A percentile compares a stretch with the other conserved stretches of the same genome.
phyloP scores from a whole-genome alignment of 2,329 filamentous ascomycete species.

The Fonsecaea erecta region DNA sequence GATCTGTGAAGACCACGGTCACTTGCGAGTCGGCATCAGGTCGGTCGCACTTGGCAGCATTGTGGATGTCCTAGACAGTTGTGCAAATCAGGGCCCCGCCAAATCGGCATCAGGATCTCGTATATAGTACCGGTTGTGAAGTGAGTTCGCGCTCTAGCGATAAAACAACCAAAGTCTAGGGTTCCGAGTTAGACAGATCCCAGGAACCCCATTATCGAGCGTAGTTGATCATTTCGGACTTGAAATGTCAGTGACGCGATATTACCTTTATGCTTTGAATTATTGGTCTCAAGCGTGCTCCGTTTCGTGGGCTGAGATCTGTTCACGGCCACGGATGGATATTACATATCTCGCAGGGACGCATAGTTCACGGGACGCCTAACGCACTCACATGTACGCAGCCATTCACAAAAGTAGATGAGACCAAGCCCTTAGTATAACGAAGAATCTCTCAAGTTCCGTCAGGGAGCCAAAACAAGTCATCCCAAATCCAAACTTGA shows the following conservation, averaged over 20 bases:
- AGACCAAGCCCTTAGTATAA: neutral
- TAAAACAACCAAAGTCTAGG: neutral
- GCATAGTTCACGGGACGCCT: neutral
- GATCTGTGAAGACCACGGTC: neutral
- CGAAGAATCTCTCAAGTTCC: slow-evolving; percentile 4
- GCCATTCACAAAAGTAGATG: neutral
- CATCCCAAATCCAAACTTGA: slow-evolving; percentile 32
- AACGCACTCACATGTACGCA: neutral
- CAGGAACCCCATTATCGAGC: neutral
- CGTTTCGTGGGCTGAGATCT: neutral
- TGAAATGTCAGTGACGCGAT: neutral
- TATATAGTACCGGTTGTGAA: neutral
- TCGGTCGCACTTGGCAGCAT: neutral
- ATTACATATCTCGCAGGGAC: neutral
- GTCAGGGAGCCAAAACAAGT: slow-evolving; percentile 25
- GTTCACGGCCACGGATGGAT: neutral
- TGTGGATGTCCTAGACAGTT: neutral
- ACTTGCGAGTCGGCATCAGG: neutral
- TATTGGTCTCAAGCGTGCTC: neutral
- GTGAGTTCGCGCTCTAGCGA: neutral
- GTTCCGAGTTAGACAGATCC: neutral
- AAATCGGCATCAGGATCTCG: neutral
- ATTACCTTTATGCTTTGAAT: neutral
- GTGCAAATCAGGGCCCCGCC: neutral
- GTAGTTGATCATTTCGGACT: neutral